Percentiles rank a stretch among this genome's conserved stretches.
These are phyloP conservation scores for Penicillium cinerascens DNA, from an alignment of 495 filamentous ascomycete genomes.

Conservation along the genomic window DNA sequence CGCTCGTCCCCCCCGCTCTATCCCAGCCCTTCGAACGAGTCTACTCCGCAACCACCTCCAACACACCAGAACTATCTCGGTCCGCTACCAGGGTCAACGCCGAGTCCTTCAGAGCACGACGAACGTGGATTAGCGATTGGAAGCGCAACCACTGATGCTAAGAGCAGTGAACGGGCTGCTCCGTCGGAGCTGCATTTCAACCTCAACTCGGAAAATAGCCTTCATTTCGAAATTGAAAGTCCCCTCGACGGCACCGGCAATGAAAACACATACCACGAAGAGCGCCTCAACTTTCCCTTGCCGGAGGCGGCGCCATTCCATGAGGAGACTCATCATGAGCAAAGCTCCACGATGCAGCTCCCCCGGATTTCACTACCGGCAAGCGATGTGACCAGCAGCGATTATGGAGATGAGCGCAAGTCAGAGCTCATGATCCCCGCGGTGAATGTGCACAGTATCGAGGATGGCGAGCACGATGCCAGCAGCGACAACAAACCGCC, in stretches of 20 bases:
- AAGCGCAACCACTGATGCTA: slow-evolving; percentile 24
- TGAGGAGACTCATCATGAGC: slow-evolving; percentile 8
- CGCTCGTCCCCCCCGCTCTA: slow-evolving; percentile 55
- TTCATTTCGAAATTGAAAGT: slow-evolving; percentile 20
- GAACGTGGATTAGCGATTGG: slow-evolving; percentile 12
- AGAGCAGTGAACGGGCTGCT: slow-evolving; percentile 40
- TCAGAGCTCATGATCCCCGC: slow-evolving; percentile 41
- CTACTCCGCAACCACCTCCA: slow-evolving; percentile 8
- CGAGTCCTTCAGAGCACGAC: slow-evolving; percentile 14
- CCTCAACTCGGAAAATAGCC: slow-evolving; percentile 8
- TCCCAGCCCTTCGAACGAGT: slow-evolving; percentile 21
- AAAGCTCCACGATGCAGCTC: slow-evolving; percentile 24
- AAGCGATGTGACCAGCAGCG: slow-evolving; percentile 49
- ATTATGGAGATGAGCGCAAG: slow-evolving; percentile 61
- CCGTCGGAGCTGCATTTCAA: slow-evolving; percentile 17
- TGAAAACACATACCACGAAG: slow-evolving; percentile 8
- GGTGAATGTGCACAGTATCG: slow-evolving; percentile 29
- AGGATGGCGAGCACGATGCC: slow-evolving; percentile 15
- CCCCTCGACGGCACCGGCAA: slow-evolving; percentile 3
- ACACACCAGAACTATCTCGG: slow-evolving; percentile 16
- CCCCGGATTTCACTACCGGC: slow-evolving; percentile 43
- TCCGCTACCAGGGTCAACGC: slow-evolving; percentile 3
- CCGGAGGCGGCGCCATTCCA: slow-evolving; percentile 3
- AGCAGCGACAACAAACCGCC: slow-evolving; percentile 9
- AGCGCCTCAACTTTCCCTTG: slow-evolving; percentile 28